Evolutionary conservation across 805 yeast genomes (phyloP).

Genomic region (Myxozyma geophila): DNA sequence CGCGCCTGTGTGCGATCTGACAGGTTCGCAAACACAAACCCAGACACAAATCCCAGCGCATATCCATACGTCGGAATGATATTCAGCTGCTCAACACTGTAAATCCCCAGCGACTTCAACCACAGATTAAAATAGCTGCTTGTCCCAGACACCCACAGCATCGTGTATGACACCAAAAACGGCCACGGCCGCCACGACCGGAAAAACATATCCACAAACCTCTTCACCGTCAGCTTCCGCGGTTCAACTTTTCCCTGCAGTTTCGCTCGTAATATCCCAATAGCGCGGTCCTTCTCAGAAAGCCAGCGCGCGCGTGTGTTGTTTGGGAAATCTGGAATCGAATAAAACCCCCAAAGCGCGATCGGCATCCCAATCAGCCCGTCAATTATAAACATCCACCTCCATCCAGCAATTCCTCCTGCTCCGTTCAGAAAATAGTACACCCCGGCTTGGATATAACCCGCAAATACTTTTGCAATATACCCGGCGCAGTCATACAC

Average conservation of each 20-base stretch:
- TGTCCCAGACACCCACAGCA: conserved; percentile 31
- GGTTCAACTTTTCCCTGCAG: conserved; percentile 28
- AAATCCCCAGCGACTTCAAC: conserved; percentile 42
- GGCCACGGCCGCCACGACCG: conserved; percentile 35
- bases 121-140: conserved; percentile 43
- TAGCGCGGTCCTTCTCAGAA: conserved; percentile 19
- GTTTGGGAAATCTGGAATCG: conserved; percentile 33
- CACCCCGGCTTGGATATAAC: conserved; percentile 61
- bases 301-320: conserved; percentile 33
- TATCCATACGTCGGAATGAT: conserved; percentile 46
- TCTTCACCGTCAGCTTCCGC: conserved; percentile 10
- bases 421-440: conserved; percentile 52
- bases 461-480: conserved; percentile 48
- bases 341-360: conserved; percentile 29
- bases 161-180: conserved; percentile 30
- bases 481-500: conserved; percentile 37
- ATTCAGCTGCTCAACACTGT: conserved; percentile 42
- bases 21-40: conserved; percentile 41
- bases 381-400: conserved; percentile 34
- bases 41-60: conserved; percentile 43
- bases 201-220: conserved; percentile 31
- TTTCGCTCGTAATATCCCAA: conserved; percentile 21
- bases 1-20: conserved; percentile 40
- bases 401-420: conserved; percentile 45
- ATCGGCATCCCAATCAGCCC: conserved; percentile 30